A percentile compares a stretch with the other conserved stretches of the same genome.
Conservation (phyloP, 139 green algal species). For the Picochlorum costavermella region DNA sequence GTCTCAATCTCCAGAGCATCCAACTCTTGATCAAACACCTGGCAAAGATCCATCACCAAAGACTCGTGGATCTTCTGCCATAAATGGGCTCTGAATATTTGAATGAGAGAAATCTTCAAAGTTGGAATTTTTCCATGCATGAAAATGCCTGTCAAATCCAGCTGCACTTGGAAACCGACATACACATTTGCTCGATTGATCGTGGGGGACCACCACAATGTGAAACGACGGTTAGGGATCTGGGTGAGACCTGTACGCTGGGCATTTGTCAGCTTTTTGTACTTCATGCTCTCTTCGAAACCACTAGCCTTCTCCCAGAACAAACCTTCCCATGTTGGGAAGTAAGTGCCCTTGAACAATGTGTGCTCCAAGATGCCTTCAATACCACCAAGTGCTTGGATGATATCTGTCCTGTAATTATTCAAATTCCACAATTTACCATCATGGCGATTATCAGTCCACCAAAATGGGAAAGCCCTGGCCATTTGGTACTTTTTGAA, state of each 20-base stretch:
- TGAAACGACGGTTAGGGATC: conserved; percentile 99
- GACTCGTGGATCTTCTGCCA: conserved; percentile 99
- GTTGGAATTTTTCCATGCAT: conserved; percentile 99
- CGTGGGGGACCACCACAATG: conserved; percentile 97
- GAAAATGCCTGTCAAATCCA: conserved; percentile 99
- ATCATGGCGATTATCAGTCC: conserved; percentile 98
- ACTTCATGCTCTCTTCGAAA: conserved; percentile 44
- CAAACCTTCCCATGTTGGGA: conserved; percentile 99
- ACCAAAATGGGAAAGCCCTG: conserved; percentile 96
- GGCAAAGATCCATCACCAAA: conserved; percentile 88
- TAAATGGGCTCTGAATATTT: conserved; percentile 99
- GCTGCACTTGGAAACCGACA: conserved; percentile 97
- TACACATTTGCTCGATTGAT: conserved; percentile 99
- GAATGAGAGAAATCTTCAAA: conserved; percentile 99
- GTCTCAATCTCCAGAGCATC: conserved; percentile 99
- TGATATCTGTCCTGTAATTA: conserved; percentile 97
- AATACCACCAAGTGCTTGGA: conserved; percentile 95
- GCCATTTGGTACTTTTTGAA: conserved; percentile 86
- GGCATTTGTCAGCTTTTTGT: conserved; percentile 99
- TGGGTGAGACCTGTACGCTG: conserved; percentile 96
- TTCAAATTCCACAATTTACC: conserved; percentile 99
- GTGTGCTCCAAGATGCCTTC: conserved; percentile 99
- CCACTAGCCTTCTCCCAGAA: conserved; percentile 95
- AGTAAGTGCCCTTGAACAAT: conserved; percentile 99
- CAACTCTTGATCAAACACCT: conserved; percentile 97